phyloP scores from a whole-genome alignment of 768 basidiomycete species.

The Auricularia sp. region DNA sequence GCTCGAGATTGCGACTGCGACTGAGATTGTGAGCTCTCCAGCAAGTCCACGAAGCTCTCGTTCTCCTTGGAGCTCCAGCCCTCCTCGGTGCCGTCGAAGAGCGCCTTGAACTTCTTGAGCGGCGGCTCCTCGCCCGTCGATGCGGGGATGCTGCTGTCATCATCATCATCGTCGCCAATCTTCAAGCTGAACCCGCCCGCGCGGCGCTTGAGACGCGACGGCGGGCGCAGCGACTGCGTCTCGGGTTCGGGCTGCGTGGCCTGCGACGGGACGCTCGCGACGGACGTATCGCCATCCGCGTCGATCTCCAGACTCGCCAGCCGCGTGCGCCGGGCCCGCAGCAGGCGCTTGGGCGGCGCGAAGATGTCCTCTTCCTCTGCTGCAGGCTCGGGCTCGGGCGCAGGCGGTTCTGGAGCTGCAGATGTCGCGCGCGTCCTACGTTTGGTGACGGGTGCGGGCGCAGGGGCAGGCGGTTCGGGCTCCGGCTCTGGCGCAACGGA shows the following conservation, averaged over 20 bases:
- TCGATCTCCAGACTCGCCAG: background rate
- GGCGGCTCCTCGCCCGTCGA: conserved; percentile 35
- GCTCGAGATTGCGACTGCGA: background rate
- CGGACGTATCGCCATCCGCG: background rate
- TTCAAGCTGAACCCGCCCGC: conserved; percentile 8
- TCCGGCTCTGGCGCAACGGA: background rate
- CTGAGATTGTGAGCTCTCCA: background rate
- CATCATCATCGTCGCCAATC: conserved; percentile 7
- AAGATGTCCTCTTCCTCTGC: background rate
- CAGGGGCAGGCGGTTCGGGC: background rate
- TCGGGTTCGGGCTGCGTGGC: background rate
- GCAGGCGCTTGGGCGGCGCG: background rate
- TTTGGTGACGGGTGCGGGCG: background rate
- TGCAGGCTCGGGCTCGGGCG: background rate
- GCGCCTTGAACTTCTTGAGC: conserved; percentile 57
- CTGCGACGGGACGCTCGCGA: background rate
- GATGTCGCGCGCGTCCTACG: background rate
- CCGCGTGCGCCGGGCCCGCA: background rate
- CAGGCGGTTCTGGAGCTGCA: background rate
- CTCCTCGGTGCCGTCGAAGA: conserved; percentile 53
- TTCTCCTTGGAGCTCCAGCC: background rate
- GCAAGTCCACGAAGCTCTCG: background rate
- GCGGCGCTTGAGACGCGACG: background rate
- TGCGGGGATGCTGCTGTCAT: conserved; percentile 13
- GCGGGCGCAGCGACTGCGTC: background rate